A percentile compares a stretch with the other conserved stretches of the same genome.
Conservation (phyloP, 805 yeast genomes). For the Lipomyces lipofer region DNA sequence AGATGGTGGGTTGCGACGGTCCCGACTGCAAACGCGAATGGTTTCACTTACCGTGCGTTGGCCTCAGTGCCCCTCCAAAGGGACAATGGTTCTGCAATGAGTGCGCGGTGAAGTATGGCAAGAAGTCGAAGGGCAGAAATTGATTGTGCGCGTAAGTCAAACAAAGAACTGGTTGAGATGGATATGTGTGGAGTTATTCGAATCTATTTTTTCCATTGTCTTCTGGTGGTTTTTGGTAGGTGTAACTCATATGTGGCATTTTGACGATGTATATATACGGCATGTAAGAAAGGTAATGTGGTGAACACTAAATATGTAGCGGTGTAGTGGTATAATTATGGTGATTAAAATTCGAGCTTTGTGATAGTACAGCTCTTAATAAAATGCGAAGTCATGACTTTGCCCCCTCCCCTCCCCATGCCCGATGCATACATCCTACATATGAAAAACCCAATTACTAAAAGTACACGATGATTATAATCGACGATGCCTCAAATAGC, state of each 20-base stretch:
- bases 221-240: neutral
- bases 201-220: neutral
- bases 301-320: too few species aligned
- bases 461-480: neutral
- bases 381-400: too few species aligned
- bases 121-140: conserved; percentile 14
- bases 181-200: neutral
- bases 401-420: too few species aligned
- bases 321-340: too few species aligned
- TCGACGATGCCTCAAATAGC: conserved; percentile 5
- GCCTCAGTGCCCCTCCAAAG: conserved; percentile 71
- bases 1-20: conserved; percentile 99
- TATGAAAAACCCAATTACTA: neutral
- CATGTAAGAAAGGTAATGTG: too few species aligned
- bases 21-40: conserved; percentile 83
- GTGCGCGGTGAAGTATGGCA: conserved; percentile 42
- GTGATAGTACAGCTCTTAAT: too few species aligned
- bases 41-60: conserved; percentile 92
- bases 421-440: too few species aligned
- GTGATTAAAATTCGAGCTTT: too few species aligned
- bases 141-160: too few species aligned
- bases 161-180: neutral
- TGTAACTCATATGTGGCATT: neutral
- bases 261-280: neutral
- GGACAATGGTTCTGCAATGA: conserved; percentile 60